Conservation (phyloP, 176 grass and related monocot species). For the Oropetium thomaeum region DNA sequence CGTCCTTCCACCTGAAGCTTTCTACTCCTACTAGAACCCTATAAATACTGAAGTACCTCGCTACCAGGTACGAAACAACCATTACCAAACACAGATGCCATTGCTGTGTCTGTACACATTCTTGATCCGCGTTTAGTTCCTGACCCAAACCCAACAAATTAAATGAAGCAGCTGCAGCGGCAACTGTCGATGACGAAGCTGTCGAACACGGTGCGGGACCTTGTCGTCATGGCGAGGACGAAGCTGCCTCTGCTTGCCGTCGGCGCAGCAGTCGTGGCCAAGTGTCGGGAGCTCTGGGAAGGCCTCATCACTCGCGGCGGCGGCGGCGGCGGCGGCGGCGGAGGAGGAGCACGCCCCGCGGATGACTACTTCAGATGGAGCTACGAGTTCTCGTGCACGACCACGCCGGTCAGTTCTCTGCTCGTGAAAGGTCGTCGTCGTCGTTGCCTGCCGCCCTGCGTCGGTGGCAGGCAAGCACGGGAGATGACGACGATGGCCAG, state of each 20-base stretch:
- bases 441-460: slow-evolving; percentile 5
- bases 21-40: slow-evolving; percentile 2
- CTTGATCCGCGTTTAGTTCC: background rate
- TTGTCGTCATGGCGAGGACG: slow-evolving; percentile 2
- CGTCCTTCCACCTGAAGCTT: slow-evolving; percentile 14
- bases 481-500: slow-evolving; percentile 16
- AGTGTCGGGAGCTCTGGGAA: slow-evolving; percentile 28
- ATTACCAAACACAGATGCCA: background rate
- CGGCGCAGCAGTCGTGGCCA: background rate
- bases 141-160: no score
- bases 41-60: slow-evolving; percentile 7
- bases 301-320: background rate
- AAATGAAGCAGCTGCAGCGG: slow-evolving; percentile 9
- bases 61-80: background rate
- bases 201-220: background rate
- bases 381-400: slow-evolving; percentile 36
- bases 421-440: background rate
- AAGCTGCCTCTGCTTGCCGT: background rate
- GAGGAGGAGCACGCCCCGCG: background rate
- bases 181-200: background rate
- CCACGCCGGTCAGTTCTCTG: background rate
- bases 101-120: no score
- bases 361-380: slow-evolving; percentile 30
- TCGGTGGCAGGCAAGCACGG: slow-evolving; percentile 4
- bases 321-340: background rate